A percentile compares a stretch with the other conserved stretches of the same genome.
These are phyloP conservation scores for Colletotrichum horii DNA, from an alignment of 2,329 filamentous ascomycete species.

Conservation along the genomic window DNA sequence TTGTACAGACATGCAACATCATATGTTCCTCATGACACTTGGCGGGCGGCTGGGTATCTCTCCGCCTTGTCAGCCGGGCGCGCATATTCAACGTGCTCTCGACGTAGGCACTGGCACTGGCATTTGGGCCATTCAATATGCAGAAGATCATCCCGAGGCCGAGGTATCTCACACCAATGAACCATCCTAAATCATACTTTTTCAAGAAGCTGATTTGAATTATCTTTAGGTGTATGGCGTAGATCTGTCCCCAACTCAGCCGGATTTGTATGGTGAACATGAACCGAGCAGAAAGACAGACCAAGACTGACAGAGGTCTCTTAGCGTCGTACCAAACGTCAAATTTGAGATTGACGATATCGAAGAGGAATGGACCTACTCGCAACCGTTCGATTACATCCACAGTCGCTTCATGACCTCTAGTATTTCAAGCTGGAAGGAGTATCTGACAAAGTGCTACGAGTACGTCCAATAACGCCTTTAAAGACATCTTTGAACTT, in stretches of 20 bases:
- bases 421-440: conserved; percentile 33
- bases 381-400: conserved; percentile 37
- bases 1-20: background rate
- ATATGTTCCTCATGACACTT: background rate
- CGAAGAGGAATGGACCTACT: conserved; percentile 36
- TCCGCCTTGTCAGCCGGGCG: background rate
- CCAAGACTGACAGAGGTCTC: background rate
- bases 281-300: background rate
- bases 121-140: background rate
- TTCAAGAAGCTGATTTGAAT: background rate
- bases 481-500: rapidly evolving
- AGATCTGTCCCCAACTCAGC: background rate
- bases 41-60: background rate
- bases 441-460: conserved; percentile 39
- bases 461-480: conserved; percentile 12
- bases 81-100: background rate
- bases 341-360: conserved; percentile 45
- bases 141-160: background rate
- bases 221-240: background rate
- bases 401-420: background rate
- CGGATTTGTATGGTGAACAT: background rate
- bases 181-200: rapidly evolving
- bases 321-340: conserved; percentile 46
- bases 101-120: background rate
- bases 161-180: background rate